Evolutionary conservation across 805 yeast genomes (phyloP), one percentile per base, ranked within the genome.

Genomic region (Ogataea trehalophila): DNA sequence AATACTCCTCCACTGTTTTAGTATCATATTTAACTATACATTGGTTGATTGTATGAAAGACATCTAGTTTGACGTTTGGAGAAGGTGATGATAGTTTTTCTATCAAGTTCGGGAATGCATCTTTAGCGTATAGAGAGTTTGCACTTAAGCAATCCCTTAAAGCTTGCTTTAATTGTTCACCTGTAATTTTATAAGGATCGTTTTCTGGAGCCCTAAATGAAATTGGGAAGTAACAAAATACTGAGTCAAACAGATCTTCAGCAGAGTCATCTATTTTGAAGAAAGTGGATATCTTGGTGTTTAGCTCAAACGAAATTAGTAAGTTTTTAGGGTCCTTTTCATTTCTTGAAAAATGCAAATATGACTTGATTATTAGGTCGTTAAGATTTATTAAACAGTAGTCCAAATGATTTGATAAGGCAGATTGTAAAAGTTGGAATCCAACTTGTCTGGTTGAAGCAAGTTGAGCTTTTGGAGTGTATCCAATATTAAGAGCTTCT

Each of bases 151-250:
- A 83, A 1, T 59, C 55, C 55, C 91, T 73, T 46, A 94, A 70
- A 6, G 78, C 74, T 11, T 58, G 39, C 60, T 87, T 88, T 55
- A 95, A 71, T 45, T 89, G 86, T 1, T 74, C 77, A 1, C 89
- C 79, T 0, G 96, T 80, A 53, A 89, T 86, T 52, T 83, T 80
- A 62, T 90, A 89, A 0, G 94, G 91, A 57, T 92, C 96, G 63
- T 87, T 87, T 42, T 81, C 79, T 4, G 98, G 96, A 1, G 98
- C 96, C 48, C 82, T 83, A 68, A 95, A 94, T 1, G 97, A 86
- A 39, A 94, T 91, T 13, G 99, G 99, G 70, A 92, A 94, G 68
- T 94, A 94, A 66, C 99, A 94, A 62, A 92, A 95, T 37, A 88
- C 73, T 34, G 86, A 80, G 62, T 94, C 99, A 62, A 91, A 95